Base-by-base conservation (phyloP, 2,329 filamentous ascomycete genomes). In the Plectosphaerella plurivora region DNA sequence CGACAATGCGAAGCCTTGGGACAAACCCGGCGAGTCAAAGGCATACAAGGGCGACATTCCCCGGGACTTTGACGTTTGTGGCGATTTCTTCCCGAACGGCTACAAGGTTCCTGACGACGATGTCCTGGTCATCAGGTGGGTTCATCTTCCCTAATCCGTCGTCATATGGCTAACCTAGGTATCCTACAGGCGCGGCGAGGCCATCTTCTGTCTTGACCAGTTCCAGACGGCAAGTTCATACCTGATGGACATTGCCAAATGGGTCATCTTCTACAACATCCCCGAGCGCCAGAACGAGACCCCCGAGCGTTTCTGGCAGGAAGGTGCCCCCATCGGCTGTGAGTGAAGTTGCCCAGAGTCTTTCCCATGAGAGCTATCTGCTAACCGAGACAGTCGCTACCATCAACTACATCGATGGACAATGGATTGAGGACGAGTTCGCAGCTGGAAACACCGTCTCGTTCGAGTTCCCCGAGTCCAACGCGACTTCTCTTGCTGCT, bases 181-280 rank as follows among this genome's bases (percentile, higher is more conserved):
- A 11, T 25, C 14, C 9, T 15, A 22, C 22, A 52, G 51, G 6
- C 51, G 51, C 15, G 51, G 51, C 39, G 11, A 20, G 9, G 44
- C 12, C 18, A 22, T 53, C 16, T 18, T 44, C 28, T 44, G 41
- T 20, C 5, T 44, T 10, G 41, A 44, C 3, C 41, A 44, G 16
- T 44, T 44, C 18, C 41, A 44, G 41, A 44, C 41, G 10, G 41
- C 41, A 16, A 42, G 52, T 37, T 45, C 47, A 5, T 18, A 44
- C 25, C 46, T 54, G 8, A 47, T 51, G 14, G 51, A 47, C 36
- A 47, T 25, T 7, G 53, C 50, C 28, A 50, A 55, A 24, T 55
- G 44, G 50, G 51, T 45, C 24, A 53, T 55, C 33, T 52, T 45
- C 39, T 55, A 49, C 47, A 55, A 51, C 28, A 50, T 46, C 11